Conservation (phyloP, 2,329 filamentous ascomycete species). For the Cladophialophora immunda region DNA sequence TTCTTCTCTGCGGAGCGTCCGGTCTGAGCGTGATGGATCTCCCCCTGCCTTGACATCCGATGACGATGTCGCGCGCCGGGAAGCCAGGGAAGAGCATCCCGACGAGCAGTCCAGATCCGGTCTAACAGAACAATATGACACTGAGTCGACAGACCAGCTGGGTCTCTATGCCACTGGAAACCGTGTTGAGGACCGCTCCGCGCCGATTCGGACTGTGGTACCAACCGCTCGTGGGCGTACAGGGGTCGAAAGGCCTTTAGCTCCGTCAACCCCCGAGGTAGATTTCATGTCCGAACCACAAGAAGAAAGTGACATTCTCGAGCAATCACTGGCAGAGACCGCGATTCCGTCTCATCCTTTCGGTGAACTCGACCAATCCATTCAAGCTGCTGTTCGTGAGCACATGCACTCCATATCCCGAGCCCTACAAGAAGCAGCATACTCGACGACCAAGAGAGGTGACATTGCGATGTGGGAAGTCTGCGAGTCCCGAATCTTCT, state of each 20-base stretch:
- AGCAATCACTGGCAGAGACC: neutral
- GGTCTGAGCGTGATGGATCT: constrained; percentile 4
- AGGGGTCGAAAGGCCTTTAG: neutral
- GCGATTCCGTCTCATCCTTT: neutral
- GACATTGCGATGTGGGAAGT: constrained; percentile 37
- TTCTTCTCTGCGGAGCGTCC: constrained; percentile 21
- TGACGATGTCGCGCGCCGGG: neutral
- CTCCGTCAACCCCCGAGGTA: neutral
- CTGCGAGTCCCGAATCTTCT: constrained; percentile 34
- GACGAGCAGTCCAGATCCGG: neutral
- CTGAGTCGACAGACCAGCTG: neutral
- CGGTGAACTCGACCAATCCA: constrained; percentile 6
- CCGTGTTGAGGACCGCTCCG: neutral
- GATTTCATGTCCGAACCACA: neutral
- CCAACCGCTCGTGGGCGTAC: neutral
- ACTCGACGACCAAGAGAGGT: constrained; percentile 29
- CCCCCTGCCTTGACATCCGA: neutral
- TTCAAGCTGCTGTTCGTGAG: neutral
- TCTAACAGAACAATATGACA: neutral
- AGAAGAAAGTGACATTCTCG: neutral
- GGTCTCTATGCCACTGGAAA: neutral
- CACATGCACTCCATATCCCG: constrained; percentile 16
- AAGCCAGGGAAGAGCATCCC: neutral
- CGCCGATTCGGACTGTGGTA: neutral
- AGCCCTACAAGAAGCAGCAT: constrained; percentile 24